Base-by-base conservation (phyloP, 345 rosid genomes). In the Capsella bursapastoris region DNA sequence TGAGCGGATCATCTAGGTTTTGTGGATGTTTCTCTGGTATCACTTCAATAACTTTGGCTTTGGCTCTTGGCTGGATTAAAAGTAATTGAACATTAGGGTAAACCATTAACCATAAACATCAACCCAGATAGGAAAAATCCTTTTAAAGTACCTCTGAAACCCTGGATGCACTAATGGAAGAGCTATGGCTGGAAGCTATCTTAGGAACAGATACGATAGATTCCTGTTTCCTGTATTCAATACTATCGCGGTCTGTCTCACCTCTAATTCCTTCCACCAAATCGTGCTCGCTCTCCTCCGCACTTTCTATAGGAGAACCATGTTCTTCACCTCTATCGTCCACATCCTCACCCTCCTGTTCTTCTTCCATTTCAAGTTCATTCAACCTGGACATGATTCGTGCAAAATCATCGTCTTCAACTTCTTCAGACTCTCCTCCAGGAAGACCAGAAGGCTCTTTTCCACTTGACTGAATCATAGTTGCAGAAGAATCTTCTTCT, bases 291-390 rank as follows among this genome's bases (percentile, higher is more conserved):
- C 49, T 74, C 40, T 71, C 67, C 49, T 64, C 80, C 61, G 29
- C 72, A 28, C n/a, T 76, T 64, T 60, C 70, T 1, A 25, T 34
- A 41, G 55, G 31, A 66, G 16, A 43, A 41, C 29, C 38, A 11
- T 60, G 72, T 15, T 68, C 79, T 57, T 81, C 82, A 65, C 64
- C 73, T 28, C 7, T 45, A 57, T 70, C 77, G 2, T 61, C 70
- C 9, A 48, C 72, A 77, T 14, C 78, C 75, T 84, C 93, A 70
- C 81, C 87, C 7, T 82, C 93, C 71, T 80, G 90, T 81, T 92
- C 97, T 81, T 95, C 99, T 77, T 90, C 92, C 78, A 77, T 81
- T 86, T 95, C 99, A 77, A 95, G 97, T 68, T 90, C 97, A 74
- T 92, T 91, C 84, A 95, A 80, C 84, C 87, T 86, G 51, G 96